phyloP scores from a whole-genome alignment of 2,329 filamentous ascomycete species.

The Magnaporthiopsis poae region DNA sequence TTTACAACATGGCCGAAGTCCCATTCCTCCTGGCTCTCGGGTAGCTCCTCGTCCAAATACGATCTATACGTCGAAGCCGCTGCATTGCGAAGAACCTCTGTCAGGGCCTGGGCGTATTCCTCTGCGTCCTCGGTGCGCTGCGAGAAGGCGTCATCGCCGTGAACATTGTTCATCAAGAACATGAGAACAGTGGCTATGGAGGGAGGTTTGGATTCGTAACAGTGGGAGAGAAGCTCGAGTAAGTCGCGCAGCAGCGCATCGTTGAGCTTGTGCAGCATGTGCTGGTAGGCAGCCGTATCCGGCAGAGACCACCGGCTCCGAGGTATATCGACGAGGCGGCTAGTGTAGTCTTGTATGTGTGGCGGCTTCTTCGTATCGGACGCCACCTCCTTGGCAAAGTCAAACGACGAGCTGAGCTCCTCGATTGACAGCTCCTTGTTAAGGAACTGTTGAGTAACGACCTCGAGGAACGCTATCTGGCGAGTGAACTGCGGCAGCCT shows the following conservation, averaged over 20 bases:
- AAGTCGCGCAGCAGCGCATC: constrained; percentile 71
- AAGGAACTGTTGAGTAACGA: constrained; percentile 72
- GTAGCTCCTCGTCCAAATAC: constrained; percentile 70
- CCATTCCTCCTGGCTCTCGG: constrained; percentile 72
- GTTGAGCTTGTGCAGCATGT: constrained; percentile 63
- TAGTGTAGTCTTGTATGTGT: constrained; percentile 40
- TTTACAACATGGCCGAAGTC: constrained; percentile 84
- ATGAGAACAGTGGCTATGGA: constrained; percentile 64
- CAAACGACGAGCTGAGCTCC: constrained; percentile 74
- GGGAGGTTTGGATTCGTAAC: constrained; percentile 80
- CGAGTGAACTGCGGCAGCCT: constrained; percentile 75
- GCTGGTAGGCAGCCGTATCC: constrained; percentile 63
- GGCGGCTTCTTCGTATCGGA: constrained; percentile 56
- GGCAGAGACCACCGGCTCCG: constrained; percentile 56
- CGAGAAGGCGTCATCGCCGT: constrained; percentile 65
- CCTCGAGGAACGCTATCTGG: constrained; percentile 72
- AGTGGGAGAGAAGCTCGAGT: constrained; percentile 77
- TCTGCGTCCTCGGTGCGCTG: constrained; percentile 59
- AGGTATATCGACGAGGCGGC: constrained; percentile 46
- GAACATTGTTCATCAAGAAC: constrained; percentile 70
- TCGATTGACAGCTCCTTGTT: constrained; percentile 73
- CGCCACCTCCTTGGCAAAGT: constrained; percentile 59
- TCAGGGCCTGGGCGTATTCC: constrained; percentile 62
- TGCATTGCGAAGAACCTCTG: constrained; percentile 61
- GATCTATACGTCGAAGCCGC: constrained; percentile 71